phyloP scores from a whole-genome alignment of 164 flowering plant genomes.

The Stephania yunnanensis region DNA sequence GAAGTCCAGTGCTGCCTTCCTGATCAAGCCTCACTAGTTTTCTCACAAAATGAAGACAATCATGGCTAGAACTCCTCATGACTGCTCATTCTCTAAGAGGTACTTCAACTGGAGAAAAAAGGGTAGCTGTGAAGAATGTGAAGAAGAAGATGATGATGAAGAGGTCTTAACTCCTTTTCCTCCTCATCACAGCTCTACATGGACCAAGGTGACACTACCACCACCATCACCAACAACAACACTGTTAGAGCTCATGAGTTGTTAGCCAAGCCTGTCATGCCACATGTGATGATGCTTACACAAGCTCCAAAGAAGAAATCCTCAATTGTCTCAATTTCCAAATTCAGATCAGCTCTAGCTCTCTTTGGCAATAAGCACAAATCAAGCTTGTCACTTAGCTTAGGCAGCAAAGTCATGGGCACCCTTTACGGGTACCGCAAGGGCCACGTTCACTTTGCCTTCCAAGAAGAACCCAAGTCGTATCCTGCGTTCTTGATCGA shows the following conservation, averaged over 20 bases:
- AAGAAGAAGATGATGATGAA: conserved; percentile 28
- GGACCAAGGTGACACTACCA: conserved; percentile 5
- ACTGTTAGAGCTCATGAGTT: too few relatives aligned
- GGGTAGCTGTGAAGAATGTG: conserved; percentile 10
- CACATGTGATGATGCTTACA: conserved; percentile 2
- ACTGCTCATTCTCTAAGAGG: conserved; percentile 79
- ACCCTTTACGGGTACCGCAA: conserved; percentile 83
- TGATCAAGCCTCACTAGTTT: not conserved
- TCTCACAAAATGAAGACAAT: conserved; percentile 49
- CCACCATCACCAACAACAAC: not conserved
- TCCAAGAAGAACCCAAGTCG: conserved; percentile 58
- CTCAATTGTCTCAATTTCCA: conserved; percentile 27
- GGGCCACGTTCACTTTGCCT: conserved; percentile 78
- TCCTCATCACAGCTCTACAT: conserved; percentile 18
- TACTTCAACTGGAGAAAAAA: conserved; percentile 59
- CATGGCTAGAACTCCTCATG: conserved; percentile 49
- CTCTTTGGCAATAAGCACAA: conserved; percentile 32
- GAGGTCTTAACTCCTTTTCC: conserved; percentile 32
- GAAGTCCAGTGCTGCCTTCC: too few relatives aligned
- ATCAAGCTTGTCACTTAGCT: conserved; percentile 22
- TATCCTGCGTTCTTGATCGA: conserved; percentile 66
- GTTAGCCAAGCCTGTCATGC: conserved; percentile 2
- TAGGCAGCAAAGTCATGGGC: conserved; percentile 48
- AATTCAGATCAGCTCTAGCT: conserved; percentile 46
- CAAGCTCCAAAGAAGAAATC: conserved; percentile 27